These are phyloP conservation scores for Fraxinus americana DNA, from an alignment of 257 asterid species.

Conservation along the genomic window DNA sequence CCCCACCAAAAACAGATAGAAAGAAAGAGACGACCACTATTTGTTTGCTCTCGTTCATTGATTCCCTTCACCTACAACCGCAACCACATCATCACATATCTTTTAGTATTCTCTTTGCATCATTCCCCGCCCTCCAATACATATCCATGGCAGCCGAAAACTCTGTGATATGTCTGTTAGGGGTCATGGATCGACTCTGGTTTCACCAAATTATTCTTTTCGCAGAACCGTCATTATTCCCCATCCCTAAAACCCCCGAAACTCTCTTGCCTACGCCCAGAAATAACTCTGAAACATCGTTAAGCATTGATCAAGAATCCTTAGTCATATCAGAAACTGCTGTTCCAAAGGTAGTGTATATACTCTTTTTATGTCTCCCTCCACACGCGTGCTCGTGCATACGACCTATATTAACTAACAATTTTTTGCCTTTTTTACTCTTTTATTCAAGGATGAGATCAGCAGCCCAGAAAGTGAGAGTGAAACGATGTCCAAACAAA, in stretches of 20 bases:
- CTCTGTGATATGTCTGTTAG: slow-evolving; percentile 31
- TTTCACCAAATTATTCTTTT: slow-evolving; percentile 46
- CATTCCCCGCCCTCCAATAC: not conserved
- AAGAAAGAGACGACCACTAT: not conserved
- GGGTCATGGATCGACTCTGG: slow-evolving; percentile 63
- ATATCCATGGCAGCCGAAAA: slow-evolving; percentile 50
- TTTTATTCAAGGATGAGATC: slow-evolving; percentile 35
- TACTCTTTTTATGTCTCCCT: not conserved
- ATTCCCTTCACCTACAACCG: slow-evolving; percentile 15
- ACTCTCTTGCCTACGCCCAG: slow-evolving; percentile 11
- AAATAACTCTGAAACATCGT: slow-evolving; percentile 16
- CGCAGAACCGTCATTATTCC: slow-evolving; percentile 23
- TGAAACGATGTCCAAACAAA: slow-evolving; percentile 19
- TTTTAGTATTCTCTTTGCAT: not conserved
- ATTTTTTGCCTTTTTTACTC: not conserved
- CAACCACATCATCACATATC: slow-evolving; percentile 10
- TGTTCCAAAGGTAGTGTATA: slow-evolving; percentile 32
- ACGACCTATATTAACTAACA: not conserved
- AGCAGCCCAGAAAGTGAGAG: slow-evolving; percentile 27
- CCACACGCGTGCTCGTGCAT: not conserved
- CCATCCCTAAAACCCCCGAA: not conserved
- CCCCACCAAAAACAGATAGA: not conserved
- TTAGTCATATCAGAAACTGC: not conserved
- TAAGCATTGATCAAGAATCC: slow-evolving; percentile 23
- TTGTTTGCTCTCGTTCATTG: slow-evolving; percentile 5